Percentiles rank a stretch among this genome's conserved stretches.
phyloP scores from a whole-genome alignment of 2,329 filamentous ascomycete genomes.

The Arthrobotrys sinensis region DNA sequence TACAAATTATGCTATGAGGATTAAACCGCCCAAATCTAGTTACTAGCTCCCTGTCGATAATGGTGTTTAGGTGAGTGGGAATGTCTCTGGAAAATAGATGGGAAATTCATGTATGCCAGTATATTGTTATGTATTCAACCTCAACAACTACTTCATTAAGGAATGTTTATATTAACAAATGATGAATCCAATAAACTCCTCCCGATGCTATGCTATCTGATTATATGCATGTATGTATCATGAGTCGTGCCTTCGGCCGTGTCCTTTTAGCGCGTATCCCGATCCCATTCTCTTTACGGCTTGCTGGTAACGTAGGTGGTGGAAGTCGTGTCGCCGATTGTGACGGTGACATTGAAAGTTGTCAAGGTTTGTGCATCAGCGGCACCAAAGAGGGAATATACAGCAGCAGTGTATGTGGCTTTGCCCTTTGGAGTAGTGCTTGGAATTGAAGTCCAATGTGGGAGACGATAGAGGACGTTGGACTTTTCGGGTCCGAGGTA shows the following conservation, averaged over 20 bases:
- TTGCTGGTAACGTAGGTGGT: slow-evolving; percentile 52
- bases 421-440: slow-evolving; percentile 38
- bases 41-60: too few species aligned
- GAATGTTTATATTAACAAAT: slow-evolving; percentile 18
- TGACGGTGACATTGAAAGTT: slow-evolving; percentile 42
- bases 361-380: slow-evolving; percentile 41
- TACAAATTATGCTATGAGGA: not conserved
- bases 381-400: slow-evolving; percentile 48
- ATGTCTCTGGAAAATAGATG: too few species aligned
- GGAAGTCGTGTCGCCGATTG: slow-evolving; percentile 46
- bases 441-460: slow-evolving; percentile 42
- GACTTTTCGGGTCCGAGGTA: slow-evolving; percentile 62
- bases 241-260: slow-evolving; percentile 9
- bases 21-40: too few species aligned
- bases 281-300: slow-evolving; percentile 8
- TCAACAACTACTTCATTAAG: not conserved
- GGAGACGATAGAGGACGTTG: slow-evolving; percentile 39
- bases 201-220: slow-evolving; percentile 20
- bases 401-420: slow-evolving; percentile 29
- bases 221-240: slow-evolving; percentile 10
- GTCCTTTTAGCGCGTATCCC: not conserved
- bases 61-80: too few species aligned
- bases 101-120: not conserved
- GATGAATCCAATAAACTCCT: slow-evolving; percentile 27
- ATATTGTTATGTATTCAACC: slow-evolving; percentile 2